Percentiles rank a stretch among this genome's conserved stretches.
phyloP scores from a whole-genome alignment of 306 rosid genomes.

The Ammopiptanthus mongolicus region DNA sequence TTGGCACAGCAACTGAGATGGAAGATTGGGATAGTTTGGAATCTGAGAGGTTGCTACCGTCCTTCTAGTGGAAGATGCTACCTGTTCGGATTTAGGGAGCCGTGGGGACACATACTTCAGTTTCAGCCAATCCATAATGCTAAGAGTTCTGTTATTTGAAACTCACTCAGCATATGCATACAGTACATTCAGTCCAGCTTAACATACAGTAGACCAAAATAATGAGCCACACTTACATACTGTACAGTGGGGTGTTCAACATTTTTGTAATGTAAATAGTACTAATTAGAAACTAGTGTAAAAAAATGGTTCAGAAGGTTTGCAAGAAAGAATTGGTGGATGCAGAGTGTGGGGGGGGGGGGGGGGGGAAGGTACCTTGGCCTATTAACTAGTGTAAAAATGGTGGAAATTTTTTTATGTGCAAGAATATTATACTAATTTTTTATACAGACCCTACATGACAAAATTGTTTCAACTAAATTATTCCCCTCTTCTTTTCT shows the following conservation, averaged over 20 bases:
- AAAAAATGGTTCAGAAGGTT: too few relatives aligned
- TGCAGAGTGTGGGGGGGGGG: too few relatives aligned
- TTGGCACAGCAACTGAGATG: constrained; percentile 72
- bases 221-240: too few relatives aligned
- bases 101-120: neutral
- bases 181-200: too few relatives aligned
- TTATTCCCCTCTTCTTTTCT: neutral
- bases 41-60: constrained; percentile 69
- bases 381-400: neutral
- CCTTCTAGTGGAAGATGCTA: constrained; percentile 86
- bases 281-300: neutral
- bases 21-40: constrained; percentile 79
- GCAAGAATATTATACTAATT: too few relatives aligned
- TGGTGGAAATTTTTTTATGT: neutral
- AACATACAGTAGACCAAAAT: too few relatives aligned
- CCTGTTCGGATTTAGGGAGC: constrained; percentile 39
- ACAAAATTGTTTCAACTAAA: neutral
- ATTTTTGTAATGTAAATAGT: too few relatives aligned
- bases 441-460: neutral
- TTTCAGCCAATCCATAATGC: constrained; percentile 2
- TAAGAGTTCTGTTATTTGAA: too few relatives aligned
- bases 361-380: too few relatives aligned
- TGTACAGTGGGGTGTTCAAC: too few relatives aligned
- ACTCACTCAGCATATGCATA: too few relatives aligned
- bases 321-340: too few relatives aligned